These are phyloP conservation scores for Lactarius sp. DNA, from an alignment of 768 basidiomycete genomes.

Conservation along the genomic window DNA sequence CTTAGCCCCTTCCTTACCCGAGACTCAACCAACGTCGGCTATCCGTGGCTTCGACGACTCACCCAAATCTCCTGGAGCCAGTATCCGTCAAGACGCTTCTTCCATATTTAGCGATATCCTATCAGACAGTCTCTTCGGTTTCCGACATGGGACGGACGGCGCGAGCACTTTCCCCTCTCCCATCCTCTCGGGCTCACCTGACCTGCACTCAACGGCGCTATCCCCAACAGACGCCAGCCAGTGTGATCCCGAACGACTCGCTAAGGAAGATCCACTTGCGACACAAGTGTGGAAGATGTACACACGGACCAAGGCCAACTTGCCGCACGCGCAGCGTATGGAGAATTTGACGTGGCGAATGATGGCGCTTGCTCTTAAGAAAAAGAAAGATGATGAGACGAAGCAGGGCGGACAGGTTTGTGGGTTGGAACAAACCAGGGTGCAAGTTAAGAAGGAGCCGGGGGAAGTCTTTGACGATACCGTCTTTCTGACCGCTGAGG, in stretches of 20 bases:
- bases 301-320: conserved; percentile 77
- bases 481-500: conserved; percentile 17
- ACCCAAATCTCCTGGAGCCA: conserved; percentile 9
- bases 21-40: conserved; percentile 28
- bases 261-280: conserved; percentile 84
- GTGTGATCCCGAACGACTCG: conserved; percentile 57
- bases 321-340: conserved; percentile 93
- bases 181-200: conserved; percentile 62
- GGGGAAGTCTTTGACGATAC: conserved; percentile 26
- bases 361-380: conserved; percentile 94
- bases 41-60: conserved; percentile 7
- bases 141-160: conserved; percentile 37
- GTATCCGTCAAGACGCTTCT: conserved; percentile 12
- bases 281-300: conserved; percentile 99
- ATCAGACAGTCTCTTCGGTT: conserved; percentile 51
- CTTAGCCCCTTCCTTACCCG: conserved; percentile 31
- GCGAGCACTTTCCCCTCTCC: conserved; percentile 62
- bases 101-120: conserved; percentile 54
- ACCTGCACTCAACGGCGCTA: conserved; percentile 44
- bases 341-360: conserved; percentile 98
- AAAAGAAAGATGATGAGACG: conserved; percentile 72
- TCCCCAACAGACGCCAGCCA: conserved; percentile 36
- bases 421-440: conserved; percentile 22
- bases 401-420: conserved; percentile 28
- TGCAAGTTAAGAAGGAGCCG: conserved; percentile 27